Percentiles rank a stretch among this genome's conserved stretches.
Evolutionary conservation across 257 asterid species (phyloP).

Genomic region (Solanum okadae): DNA sequence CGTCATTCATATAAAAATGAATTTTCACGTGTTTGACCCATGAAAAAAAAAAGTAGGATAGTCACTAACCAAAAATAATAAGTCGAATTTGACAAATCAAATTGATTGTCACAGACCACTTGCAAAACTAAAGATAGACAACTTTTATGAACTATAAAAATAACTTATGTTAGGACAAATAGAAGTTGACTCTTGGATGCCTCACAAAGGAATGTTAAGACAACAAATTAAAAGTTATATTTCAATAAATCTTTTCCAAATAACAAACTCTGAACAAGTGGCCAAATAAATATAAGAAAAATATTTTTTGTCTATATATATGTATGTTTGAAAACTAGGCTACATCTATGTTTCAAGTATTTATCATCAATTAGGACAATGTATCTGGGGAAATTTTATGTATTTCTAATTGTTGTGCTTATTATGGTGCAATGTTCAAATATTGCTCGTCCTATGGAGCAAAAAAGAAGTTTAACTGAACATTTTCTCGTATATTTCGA

Average conservation of each 20-base stretch:
- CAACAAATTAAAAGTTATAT: not conserved
- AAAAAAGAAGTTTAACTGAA: not conserved
- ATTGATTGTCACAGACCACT: not conserved
- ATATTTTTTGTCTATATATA: not conserved
- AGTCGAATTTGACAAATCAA: not conserved
- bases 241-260: not conserved
- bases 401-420: constrained; percentile 20
- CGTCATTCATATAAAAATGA: no score
- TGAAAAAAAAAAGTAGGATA: no score
- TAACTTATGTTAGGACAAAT: not conserved
- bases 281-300: not conserved
- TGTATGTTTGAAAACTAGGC: not conserved
- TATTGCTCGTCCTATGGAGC: constrained; percentile 2
- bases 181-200: not conserved
- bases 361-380: constrained; percentile 12
- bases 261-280: not conserved
- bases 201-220: not conserved
- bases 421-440: not conserved
- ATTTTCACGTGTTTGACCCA: no score
- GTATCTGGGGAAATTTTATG: constrained; percentile 9
- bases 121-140: not conserved
- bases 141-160: no score
- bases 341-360: no score
- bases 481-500: no score
- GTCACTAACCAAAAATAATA: no score